These are phyloP conservation scores for Trypanosomatidae sp. DNA, from an alignment of 208 protist genomes.

Conservation along the genomic window DNA sequence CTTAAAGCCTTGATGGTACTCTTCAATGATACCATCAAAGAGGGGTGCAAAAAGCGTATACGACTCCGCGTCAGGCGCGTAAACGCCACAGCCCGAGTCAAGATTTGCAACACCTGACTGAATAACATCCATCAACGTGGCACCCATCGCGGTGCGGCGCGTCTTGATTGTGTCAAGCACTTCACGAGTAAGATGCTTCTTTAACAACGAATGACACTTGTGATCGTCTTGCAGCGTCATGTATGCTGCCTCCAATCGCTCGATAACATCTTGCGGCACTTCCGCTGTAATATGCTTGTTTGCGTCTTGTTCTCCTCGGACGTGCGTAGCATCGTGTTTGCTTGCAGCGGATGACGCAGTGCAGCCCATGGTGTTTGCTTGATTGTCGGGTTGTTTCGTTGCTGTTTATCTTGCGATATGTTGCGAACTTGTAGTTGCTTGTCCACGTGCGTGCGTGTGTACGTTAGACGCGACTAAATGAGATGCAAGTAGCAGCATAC, in stretches of 20 bases:
- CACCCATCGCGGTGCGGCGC: conserved; percentile 21
- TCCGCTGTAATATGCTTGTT: no score
- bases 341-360: no score
- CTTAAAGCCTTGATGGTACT: conserved; percentile 40
- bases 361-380: background rate
- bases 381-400: background rate
- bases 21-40: conserved; percentile 38
- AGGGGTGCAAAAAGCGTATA: conserved; percentile 37
- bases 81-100: conserved; percentile 28
- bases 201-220: conserved; percentile 31
- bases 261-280: background rate
- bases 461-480: no score
- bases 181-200: conserved; percentile 31
- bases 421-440: no score
- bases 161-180: conserved; percentile 28
- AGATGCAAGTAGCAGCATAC: no score
- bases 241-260: conserved; percentile 6
- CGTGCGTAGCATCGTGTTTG: no score
- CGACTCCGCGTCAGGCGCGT: conserved; percentile 40
- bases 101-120: conserved; percentile 41
- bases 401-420: conserved; percentile 3
- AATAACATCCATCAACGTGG: conserved; percentile 33
- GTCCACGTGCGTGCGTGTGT: no score
- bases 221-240: conserved; percentile 5
- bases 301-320: no score